Base-by-base conservation (phyloP, 306 rosid genomes). In the Dalbergia cochinchinensis region DNA sequence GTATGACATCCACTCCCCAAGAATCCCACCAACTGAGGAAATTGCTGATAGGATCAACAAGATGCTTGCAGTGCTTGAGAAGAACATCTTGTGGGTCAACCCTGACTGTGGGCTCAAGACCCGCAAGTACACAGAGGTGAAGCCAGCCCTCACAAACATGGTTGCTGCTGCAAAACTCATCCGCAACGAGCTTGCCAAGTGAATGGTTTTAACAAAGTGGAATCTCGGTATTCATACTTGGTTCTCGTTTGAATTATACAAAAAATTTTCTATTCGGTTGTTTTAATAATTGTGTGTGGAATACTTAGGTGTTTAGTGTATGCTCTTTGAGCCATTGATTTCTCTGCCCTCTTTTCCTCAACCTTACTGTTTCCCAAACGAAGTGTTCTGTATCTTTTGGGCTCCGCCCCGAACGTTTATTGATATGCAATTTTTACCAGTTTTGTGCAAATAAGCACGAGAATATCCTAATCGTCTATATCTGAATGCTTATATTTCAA, bases 41-140 rank as follows among this genome's bases (percentile, higher is more conserved):
- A 93, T 93, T 64, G 98, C 98, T 11, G 98, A 93, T 77, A 77
- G 98, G 79, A 87, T 91, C 75, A 91, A 91, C 90, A 93, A 93
- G 91, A 93, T 93, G 98, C 97, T 93, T 83, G 98, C 98, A 1
- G 98, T 93, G 81, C 93, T 94, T 0, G 98, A 94, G 93, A 91
- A 88, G 77, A 94, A 94, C 87, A 86, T 94, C 70, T 90, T 94
- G 85, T 94, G 98, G 98, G 94, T 94, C 34, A 94, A 94, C 88
- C 98, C 98, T 1, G 98, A 93, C 83, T 93, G 98, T 83, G 98
- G 98, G 10, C 98, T 93, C 42, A 93, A 93, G 89, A 93, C 98
- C 64, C 98, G 98, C 59, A 94, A 94, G 85, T 94, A 94, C 78
- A 0, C 88, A 3, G 98, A 94, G 83, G 98, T 94, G 78, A 91